Evolutionary conservation across 2,329 filamentous ascomycete species (phyloP).

Genomic region (Apiospora marii): DNA sequence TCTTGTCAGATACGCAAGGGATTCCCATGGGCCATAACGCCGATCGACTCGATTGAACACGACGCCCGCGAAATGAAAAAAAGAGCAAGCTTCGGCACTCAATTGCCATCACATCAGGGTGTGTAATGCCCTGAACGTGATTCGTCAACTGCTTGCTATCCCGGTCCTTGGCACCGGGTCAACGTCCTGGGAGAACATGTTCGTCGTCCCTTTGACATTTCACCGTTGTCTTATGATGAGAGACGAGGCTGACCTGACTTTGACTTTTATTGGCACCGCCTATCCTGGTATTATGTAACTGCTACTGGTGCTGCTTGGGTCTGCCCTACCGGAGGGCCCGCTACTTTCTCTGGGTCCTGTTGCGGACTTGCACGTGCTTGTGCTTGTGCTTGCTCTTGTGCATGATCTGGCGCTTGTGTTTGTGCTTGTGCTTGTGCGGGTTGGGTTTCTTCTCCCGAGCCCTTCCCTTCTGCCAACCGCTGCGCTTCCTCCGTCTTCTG

Average conservation of each 20-base stretch:
- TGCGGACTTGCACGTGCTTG: background rate
- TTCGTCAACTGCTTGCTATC: background rate
- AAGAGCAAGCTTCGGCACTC: background rate
- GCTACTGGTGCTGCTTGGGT: constrained; percentile 2
- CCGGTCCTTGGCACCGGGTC: constrained; percentile 10
- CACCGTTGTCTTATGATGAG: background rate
- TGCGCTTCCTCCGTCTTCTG: constrained; percentile 11
- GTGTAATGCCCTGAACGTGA: background rate
- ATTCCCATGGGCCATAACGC: background rate
- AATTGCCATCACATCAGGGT: no score
- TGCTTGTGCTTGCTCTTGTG: background rate
- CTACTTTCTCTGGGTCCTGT: constrained; percentile 14
- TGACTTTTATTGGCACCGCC: background rate
- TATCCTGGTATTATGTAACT: constrained; percentile 4
- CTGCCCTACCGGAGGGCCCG: constrained; percentile 14
- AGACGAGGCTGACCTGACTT: constrained; percentile 20
- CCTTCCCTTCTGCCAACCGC: constrained; percentile 4
- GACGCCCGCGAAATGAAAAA: background rate
- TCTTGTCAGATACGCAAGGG: background rate
- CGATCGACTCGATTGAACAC: background rate
- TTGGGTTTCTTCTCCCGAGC: background rate
- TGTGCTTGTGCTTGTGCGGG: background rate
- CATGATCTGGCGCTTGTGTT: background rate
- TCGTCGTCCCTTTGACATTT: background rate
- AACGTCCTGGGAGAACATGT: constrained; percentile 7